These are phyloP conservation scores for Monosporozyma servazzii DNA, from an alignment of 805 yeast species.

Conservation along the genomic window DNA sequence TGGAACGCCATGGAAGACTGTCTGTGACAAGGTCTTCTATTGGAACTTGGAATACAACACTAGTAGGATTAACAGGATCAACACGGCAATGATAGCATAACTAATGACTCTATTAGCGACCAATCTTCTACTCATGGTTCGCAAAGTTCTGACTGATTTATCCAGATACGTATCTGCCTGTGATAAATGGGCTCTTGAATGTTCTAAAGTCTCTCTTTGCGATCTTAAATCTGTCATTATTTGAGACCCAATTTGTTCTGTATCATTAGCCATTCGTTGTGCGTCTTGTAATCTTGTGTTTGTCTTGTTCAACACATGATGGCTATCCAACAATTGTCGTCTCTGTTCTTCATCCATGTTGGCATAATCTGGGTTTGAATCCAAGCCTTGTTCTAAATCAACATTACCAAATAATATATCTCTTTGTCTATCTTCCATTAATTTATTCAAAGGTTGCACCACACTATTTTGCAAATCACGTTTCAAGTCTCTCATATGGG, in stretches of 20 bases:
- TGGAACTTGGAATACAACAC: slow-evolving; percentile 78
- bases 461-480: slow-evolving; percentile 41
- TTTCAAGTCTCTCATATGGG: slow-evolving; percentile 66
- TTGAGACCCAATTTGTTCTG: slow-evolving; percentile 85
- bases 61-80: slow-evolving; percentile 69
- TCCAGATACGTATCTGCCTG: slow-evolving; percentile 94
- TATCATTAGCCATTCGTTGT: slow-evolving; percentile 83
- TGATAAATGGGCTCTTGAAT: slow-evolving; percentile 74
- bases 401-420: slow-evolving; percentile 58
- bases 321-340: slow-evolving; percentile 66
- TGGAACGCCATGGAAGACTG: background rate
- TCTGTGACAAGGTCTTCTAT: too few relatives aligned
- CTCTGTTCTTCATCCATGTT: slow-evolving; percentile 54
- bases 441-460: slow-evolving; percentile 38
- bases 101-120: slow-evolving; percentile 86
- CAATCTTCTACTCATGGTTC: slow-evolving; percentile 85
- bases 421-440: slow-evolving; percentile 65
- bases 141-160: slow-evolving; percentile 73
- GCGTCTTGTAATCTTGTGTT: slow-evolving; percentile 79
- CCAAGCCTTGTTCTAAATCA: slow-evolving; percentile 4
- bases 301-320: slow-evolving; percentile 72
- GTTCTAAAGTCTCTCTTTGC: slow-evolving; percentile 85
- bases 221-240: slow-evolving; percentile 82
- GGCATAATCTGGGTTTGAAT: background rate
- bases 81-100: slow-evolving; percentile 82